Evolutionary conservation across 2,329 filamentous ascomycete genomes (phyloP).

Genomic region (Phaeosphaeriaceae sp.): DNA sequence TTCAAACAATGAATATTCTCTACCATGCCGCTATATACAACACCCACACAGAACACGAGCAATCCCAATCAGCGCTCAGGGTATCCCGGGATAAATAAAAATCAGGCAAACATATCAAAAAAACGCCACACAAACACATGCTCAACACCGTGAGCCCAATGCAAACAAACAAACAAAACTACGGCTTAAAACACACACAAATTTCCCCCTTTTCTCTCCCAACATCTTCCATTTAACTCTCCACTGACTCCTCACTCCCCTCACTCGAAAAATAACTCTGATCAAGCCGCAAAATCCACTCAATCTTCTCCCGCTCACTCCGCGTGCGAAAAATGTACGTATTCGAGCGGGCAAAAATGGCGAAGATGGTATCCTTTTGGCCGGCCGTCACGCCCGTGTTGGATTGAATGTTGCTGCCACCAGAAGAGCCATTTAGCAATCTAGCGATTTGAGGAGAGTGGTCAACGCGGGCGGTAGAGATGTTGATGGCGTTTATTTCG

Average conservation of each 20-base stretch:
- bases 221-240: background rate
- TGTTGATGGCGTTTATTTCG: constrained; percentile 85
- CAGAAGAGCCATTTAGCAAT: constrained; percentile 58
- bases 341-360: constrained; percentile 91
- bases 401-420: constrained; percentile 3
- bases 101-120: no score
- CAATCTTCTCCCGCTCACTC: constrained; percentile 89
- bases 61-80: no score
- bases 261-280: constrained; percentile 68
- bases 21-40: no score
- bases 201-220: no score
- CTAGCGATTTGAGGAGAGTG: constrained; percentile 86
- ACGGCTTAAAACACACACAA: no score
- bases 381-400: constrained; percentile 3
- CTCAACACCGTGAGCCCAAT: no score
- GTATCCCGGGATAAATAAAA: no score
- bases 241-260: constrained; percentile 21
- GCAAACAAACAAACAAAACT: no score
- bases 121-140: no score
- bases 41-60: no score
- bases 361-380: constrained; percentile 75
- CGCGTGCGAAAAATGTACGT: constrained; percentile 93
- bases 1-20: no score
- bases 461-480: constrained; percentile 89
- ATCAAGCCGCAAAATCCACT: constrained; percentile 96